Conservation (phyloP, 1,284 basidiomycete species). For the Singerocomus rubriflavus region DNA sequence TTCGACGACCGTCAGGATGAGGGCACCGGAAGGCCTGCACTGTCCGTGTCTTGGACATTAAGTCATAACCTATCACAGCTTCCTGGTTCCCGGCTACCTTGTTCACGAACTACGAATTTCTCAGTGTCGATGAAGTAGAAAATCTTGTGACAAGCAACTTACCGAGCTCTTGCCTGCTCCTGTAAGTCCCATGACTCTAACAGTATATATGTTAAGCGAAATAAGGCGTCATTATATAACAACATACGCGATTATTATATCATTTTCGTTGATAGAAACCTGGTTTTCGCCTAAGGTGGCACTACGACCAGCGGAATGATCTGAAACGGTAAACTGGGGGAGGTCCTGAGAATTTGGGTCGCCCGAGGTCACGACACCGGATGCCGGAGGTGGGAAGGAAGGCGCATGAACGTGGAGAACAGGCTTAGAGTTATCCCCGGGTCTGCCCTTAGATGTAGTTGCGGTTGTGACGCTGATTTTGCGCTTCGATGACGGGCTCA, state of each 20-base stretch:
- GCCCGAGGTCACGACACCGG: too few relatives aligned
- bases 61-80: background rate
- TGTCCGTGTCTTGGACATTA: constrained; percentile 8
- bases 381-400: too few relatives aligned
- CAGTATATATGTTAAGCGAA: background rate
- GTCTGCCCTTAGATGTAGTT: too few relatives aligned
- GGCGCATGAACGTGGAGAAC: too few relatives aligned
- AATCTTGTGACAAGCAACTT: constrained; percentile 1
- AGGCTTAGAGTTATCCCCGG: too few relatives aligned
- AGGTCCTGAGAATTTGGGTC: too few relatives aligned
- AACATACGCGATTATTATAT: constrained; percentile 22
- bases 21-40: constrained; percentile 15
- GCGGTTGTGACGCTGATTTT: too few relatives aligned
- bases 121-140: background rate
- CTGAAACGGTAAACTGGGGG: too few relatives aligned
- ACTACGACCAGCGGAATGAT: too few relatives aligned
- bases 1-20: constrained; percentile 16
- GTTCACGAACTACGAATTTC: constrained; percentile 21
- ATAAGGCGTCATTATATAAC: background rate
- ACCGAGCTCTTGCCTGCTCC: constrained; percentile 42
- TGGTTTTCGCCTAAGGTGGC: background rate
- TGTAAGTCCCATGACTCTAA: constrained; percentile 40
- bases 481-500: too few relatives aligned
- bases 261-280: background rate
- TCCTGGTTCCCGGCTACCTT: constrained; percentile 9